These are phyloP conservation scores for Cladosporium sp. DNA, from an alignment of 2,329 filamentous ascomycete genomes.

Conservation along the genomic window DNA sequence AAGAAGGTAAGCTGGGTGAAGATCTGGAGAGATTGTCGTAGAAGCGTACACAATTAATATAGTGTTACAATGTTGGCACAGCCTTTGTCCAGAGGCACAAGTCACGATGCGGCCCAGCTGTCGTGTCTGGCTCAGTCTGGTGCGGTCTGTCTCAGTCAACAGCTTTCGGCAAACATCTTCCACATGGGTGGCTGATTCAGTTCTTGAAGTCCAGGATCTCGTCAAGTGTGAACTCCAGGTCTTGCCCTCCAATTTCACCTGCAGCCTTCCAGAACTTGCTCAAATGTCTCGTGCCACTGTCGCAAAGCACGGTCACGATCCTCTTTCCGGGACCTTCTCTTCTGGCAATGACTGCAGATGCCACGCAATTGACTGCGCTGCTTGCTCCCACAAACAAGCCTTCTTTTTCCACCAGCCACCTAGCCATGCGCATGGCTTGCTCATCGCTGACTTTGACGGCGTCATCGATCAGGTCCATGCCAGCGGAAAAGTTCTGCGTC, in stretches of 20 bases:
- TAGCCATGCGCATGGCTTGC: conserved; percentile 89
- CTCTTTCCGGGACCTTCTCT: conserved; percentile 48
- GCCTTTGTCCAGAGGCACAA: too few species aligned
- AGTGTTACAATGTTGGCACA: too few species aligned
- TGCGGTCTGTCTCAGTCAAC: too few species aligned
- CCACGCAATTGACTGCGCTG: conserved; percentile 93
- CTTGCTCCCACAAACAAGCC: conserved; percentile 93
- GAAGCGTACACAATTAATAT: too few species aligned
- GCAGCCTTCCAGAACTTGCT: conserved; percentile 81
- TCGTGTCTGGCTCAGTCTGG: too few species aligned
- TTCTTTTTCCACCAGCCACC: conserved; percentile 92
- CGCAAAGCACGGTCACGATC: conserved; percentile 80
- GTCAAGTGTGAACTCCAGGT: conserved; percentile 49
- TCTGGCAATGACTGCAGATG: conserved; percentile 65
- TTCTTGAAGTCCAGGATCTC: conserved; percentile 43
- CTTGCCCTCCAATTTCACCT: conserved; percentile 55
- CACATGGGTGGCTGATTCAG: too few species aligned
- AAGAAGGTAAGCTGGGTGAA: too few species aligned
- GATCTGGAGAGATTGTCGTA: too few species aligned
- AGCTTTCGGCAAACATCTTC: too few species aligned
- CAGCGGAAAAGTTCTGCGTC: conserved; percentile 89
- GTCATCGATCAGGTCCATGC: conserved; percentile 80
- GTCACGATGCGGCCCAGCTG: too few species aligned
- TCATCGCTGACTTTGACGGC: conserved; percentile 82
- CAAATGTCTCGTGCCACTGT: conserved; percentile 68